A percentile compares a stretch with the other conserved stretches of the same genome.
These are phyloP conservation scores for Xylariales sp. DNA, from an alignment of 2,329 filamentous ascomycete genomes.

Conservation along the genomic window DNA sequence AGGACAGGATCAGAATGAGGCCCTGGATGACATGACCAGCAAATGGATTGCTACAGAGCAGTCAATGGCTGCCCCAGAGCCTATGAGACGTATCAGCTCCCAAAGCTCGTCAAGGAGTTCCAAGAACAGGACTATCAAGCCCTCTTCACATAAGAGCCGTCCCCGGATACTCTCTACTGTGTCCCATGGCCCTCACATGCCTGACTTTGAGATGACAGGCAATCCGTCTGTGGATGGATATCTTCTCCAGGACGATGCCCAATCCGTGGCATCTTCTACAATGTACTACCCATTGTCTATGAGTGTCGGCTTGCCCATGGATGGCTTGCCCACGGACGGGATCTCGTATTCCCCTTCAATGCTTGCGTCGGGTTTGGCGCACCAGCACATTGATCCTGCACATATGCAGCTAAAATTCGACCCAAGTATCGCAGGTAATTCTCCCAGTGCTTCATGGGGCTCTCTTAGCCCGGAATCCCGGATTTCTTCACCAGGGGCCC, in stretches of 20 bases:
- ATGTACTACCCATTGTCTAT: conserved; percentile 61
- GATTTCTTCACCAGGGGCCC: conserved; percentile 61
- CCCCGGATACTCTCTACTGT: conserved; percentile 60
- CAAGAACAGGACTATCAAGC: conserved; percentile 58
- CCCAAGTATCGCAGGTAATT: conserved; percentile 59
- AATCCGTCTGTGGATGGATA: conserved; percentile 65
- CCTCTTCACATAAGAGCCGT: conserved; percentile 56
- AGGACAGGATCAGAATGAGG: conserved; percentile 60
- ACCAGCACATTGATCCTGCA: conserved; percentile 67
- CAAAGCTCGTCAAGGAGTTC: conserved; percentile 59
- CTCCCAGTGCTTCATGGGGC: conserved; percentile 64
- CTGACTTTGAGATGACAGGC: conserved; percentile 65
- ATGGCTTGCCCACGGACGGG: conserved; percentile 57
- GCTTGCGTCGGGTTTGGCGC: conserved; percentile 56
- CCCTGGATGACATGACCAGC: conserved; percentile 59
- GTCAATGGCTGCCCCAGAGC: conserved; percentile 54
- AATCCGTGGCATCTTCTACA: conserved; percentile 58
- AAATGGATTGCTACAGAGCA: conserved; percentile 59
- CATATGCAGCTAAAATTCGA: conserved; percentile 68
- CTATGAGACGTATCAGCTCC: conserved; percentile 60
- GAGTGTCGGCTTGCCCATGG: conserved; percentile 53
- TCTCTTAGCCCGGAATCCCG: conserved; percentile 64
- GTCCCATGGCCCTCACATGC: conserved; percentile 62
- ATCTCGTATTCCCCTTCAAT: conserved; percentile 57
- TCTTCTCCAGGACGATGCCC: conserved; percentile 62